These are phyloP conservation scores for Ophiocordyceps polyrhachis-furcata DNA, from an alignment of 2,329 filamentous ascomycete species.

Conservation along the genomic window DNA sequence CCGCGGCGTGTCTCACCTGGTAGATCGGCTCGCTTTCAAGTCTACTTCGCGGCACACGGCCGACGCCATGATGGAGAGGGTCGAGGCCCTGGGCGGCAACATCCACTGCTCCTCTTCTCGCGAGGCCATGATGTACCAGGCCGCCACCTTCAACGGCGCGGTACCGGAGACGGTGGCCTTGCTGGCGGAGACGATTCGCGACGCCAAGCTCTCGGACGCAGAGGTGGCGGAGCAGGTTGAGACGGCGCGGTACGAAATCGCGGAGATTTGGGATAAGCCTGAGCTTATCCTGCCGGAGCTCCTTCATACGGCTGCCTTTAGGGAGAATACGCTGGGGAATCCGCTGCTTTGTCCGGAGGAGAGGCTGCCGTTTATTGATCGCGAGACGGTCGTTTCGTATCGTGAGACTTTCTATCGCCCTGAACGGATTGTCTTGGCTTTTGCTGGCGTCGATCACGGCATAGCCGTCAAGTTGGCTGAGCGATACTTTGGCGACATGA, in stretches of 20 bases:
- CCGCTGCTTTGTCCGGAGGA: slow-evolving; percentile 83
- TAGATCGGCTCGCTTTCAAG: slow-evolving; percentile 92
- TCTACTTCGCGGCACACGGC: slow-evolving; percentile 52
- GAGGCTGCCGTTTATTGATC: slow-evolving; percentile 55
- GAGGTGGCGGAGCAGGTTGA: slow-evolving; percentile 76
- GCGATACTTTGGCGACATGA: slow-evolving; percentile 86
- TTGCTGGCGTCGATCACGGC: slow-evolving; percentile 73
- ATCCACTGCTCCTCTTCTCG: slow-evolving; percentile 92
- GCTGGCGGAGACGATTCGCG: slow-evolving; percentile 82
- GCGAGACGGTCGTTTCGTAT: slow-evolving; percentile 57
- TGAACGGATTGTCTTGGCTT: slow-evolving; percentile 84
- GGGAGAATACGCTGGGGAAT: slow-evolving; percentile 89
- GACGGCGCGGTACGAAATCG: slow-evolving; percentile 88
- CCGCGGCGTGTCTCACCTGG: slow-evolving; percentile 84
- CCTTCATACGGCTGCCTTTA: slow-evolving; percentile 88
- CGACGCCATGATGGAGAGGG: slow-evolving; percentile 71
- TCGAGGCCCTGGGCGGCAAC: slow-evolving; percentile 83
- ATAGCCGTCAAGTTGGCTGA: slow-evolving; percentile 65
- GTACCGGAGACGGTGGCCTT: slow-evolving; percentile 68
- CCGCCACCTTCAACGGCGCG: slow-evolving; percentile 87
- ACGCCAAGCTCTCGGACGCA: slow-evolving; percentile 66
- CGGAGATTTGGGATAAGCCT: slow-evolving; percentile 94
- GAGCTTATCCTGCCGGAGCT: slow-evolving; percentile 90
- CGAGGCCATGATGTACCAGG: slow-evolving; percentile 97
- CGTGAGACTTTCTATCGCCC: slow-evolving; percentile 70